Percentiles rank a stretch among this genome's conserved stretches.
These are phyloP conservation scores for Trebouxiophyceae sp. DNA, from an alignment of 163 green algal genomes.

Conservation along the genomic window DNA sequence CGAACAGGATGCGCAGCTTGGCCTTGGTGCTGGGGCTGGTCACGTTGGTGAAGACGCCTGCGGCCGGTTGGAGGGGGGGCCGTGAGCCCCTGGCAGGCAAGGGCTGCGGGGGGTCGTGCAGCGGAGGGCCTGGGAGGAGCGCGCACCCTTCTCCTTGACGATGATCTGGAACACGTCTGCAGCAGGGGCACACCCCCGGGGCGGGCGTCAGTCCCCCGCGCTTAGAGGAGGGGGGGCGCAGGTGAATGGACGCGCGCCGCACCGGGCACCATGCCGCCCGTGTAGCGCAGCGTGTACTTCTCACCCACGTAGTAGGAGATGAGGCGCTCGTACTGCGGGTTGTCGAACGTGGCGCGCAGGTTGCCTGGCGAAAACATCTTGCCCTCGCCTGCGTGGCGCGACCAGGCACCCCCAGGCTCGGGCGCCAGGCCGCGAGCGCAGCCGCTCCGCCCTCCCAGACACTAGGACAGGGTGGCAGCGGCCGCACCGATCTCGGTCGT, in stretches of 20 bases:
- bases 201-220: too few relatives aligned
- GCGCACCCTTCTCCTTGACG: conserved; percentile 95
- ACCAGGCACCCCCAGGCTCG: neutral
- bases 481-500: conserved; percentile 77
- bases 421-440: too few relatives aligned
- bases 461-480: too few relatives aligned
- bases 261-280: conserved; percentile 48
- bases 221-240: too few relatives aligned
- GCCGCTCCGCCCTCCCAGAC: too few relatives aligned
- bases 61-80: too few relatives aligned
- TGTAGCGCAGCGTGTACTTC: conserved; percentile 92
- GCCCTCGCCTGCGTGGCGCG: conserved; percentile 67
- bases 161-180: conserved; percentile 70
- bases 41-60: conserved; percentile 95
- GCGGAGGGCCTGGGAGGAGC: too few relatives aligned
- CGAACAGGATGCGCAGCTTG: conserved; percentile 92
- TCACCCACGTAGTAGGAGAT: conserved; percentile 86
- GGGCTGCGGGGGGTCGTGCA: too few relatives aligned
- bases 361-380: conserved; percentile 96
- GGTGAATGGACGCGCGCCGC: too few relatives aligned
- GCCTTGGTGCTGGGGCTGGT: conserved; percentile 88
- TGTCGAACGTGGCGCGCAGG: conserved; percentile 91
- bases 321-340: conserved; percentile 85
- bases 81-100: too few relatives aligned
- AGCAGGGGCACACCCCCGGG: too few relatives aligned